phyloP scores from a whole-genome alignment of 345 rosid genomes.

The Hypericum androsaemum region DNA sequence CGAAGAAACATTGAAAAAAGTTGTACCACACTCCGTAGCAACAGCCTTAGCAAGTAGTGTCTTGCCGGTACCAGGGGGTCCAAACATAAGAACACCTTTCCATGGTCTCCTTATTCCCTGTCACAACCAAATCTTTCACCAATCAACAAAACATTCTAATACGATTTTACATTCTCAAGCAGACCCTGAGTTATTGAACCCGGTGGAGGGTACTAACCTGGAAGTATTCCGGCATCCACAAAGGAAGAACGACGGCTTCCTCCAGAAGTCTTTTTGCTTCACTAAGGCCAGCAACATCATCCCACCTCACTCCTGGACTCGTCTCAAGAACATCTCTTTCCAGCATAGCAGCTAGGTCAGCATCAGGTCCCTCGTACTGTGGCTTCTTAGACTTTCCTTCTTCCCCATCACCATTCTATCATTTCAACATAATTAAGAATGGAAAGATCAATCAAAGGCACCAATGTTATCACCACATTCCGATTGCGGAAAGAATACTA shows the following conservation, averaged over 20 bases:
- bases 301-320: constrained; percentile 97
- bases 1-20: constrained; percentile 93
- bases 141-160: background rate
- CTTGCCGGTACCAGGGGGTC: constrained; percentile 98
- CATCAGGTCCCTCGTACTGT: constrained; percentile 96
- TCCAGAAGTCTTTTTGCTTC: constrained; percentile 98
- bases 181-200: no score
- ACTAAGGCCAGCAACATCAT: constrained; percentile 96
- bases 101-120: constrained; percentile 99
- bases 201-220: no score
- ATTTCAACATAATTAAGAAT: background rate
- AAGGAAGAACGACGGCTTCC: constrained; percentile 99
- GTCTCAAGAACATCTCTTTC: constrained; percentile 99
- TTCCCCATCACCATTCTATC: constrained; percentile 82
- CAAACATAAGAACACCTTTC: constrained; percentile 99
- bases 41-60: constrained; percentile 94
- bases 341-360: constrained; percentile 94
- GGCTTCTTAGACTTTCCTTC: constrained; percentile 79
- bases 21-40: constrained; percentile 96
- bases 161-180: no score
- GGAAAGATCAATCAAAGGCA: background rate
- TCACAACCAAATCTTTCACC: constrained; percentile 12
- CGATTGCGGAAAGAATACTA: background rate
- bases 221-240: constrained; percentile 99
- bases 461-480: background rate